Evolutionary conservation across 345 rosid genomes (phyloP).

Genomic region (Eucalyptus sp.): DNA sequence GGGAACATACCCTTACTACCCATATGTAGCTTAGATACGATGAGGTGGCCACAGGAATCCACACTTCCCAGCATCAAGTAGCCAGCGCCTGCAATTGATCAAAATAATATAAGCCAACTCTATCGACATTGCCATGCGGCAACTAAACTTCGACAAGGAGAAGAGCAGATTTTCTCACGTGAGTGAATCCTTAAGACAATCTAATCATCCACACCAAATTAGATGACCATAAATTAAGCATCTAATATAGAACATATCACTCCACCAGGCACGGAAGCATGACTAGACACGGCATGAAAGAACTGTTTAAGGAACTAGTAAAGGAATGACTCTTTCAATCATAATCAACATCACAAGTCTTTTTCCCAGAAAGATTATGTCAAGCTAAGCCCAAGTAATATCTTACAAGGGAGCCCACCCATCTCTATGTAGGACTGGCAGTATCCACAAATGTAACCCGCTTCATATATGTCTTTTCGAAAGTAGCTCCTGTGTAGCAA

Average conservation of each 20-base stretch:
- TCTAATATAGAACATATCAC: not conserved
- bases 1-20: conserved; percentile 31
- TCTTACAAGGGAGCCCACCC: not conserved
- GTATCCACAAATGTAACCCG: not conserved
- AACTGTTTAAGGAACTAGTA: not conserved
- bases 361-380: not conserved
- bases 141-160: not conserved
- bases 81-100: conserved; percentile 15
- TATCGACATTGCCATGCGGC: rapidly evolving
- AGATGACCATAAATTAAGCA: not conserved
- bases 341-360: not conserved
- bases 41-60: conserved; percentile 54
- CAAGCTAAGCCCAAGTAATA: not conserved
- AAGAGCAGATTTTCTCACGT: not conserved
- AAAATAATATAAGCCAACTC: not conserved
- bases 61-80: conserved; percentile 52
- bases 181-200: not conserved
- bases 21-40: conserved; percentile 42
- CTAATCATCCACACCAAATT: not conserved
- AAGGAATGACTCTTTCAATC: not conserved
- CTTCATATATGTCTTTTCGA: not conserved
- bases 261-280: not conserved
- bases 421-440: not conserved
- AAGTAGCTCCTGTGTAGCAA: not conserved
- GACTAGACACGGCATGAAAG: not conserved